Conservation (phyloP, 192 early-diverging fungal genomes). For the Gonapodya sp. region DNA sequence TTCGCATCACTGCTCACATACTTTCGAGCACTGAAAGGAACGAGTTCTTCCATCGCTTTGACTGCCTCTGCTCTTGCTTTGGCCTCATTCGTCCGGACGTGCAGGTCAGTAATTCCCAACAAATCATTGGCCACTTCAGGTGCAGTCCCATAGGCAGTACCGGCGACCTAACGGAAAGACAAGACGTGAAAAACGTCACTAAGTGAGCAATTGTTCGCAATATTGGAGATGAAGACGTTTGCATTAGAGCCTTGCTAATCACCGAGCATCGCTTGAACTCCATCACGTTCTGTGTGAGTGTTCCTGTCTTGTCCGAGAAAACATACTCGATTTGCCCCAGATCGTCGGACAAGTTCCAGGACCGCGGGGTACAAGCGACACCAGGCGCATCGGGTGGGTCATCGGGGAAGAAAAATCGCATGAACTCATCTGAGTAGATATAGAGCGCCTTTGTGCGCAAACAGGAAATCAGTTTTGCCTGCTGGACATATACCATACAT, state of each 20-base stretch:
- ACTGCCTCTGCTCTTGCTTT: slow-evolving; percentile 31
- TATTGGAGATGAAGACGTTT: slow-evolving; percentile 10
- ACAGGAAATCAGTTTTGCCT: too few relatives aligned
- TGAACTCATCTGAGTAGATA: slow-evolving; percentile 82
- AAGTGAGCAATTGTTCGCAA: slow-evolving; percentile 36
- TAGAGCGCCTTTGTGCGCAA: too few relatives aligned
- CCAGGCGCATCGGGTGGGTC: slow-evolving; percentile 30
- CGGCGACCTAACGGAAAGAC: too few relatives aligned
- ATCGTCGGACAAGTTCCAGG: slow-evolving; percentile 94
- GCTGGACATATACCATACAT: slow-evolving; percentile 15
- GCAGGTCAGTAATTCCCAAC: slow-evolving; percentile 11
- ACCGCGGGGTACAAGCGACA: slow-evolving; percentile 17
- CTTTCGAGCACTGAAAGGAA: slow-evolving; percentile 24
- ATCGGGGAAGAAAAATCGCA: slow-evolving; percentile 62
- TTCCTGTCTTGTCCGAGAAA: slow-evolving; percentile 94
- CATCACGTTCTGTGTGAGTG: slow-evolving; percentile 51
- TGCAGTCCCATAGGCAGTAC: slow-evolving; percentile 65
- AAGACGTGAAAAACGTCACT: slow-evolving; percentile 13
- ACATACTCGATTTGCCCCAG: slow-evolving; percentile 85
- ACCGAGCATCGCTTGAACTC: slow-evolving; percentile 24
- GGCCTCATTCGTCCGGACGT: background rate
- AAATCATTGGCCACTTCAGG: slow-evolving; percentile 17
- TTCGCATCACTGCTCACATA: slow-evolving; percentile 23
- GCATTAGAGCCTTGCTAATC: background rate
- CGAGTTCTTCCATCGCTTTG: slow-evolving; percentile 59